Base-by-base conservation (phyloP, 2,329 filamentous ascomycete genomes). In the Pyrenochaeta sp. region DNA sequence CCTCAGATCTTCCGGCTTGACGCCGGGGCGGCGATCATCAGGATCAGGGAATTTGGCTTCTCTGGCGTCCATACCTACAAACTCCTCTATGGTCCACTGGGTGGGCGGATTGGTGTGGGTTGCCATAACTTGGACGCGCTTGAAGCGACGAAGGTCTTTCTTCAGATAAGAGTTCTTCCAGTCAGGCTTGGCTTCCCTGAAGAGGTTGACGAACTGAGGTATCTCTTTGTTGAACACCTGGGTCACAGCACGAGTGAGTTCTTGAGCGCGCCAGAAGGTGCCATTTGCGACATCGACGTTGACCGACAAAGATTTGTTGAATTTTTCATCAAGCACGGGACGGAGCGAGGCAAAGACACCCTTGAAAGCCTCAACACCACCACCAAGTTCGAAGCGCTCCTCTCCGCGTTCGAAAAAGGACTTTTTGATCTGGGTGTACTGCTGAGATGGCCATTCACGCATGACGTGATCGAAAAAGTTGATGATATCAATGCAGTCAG, bases 251-350 rank as follows among this genome's bases (percentile, higher is more conserved):
- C 75, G 71, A n/a, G 54, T 56, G 7, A 76, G 64, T 18, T 62
- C 59, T 33, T 73, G 67, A 1, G 74, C 54, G 32, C 80, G 82
- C 89, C 91, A 98, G 78, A 99, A 99, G 11, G 90, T 90, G 0
- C 91, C 90, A 70, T 98, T 97, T 51, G 93, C 89, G 27, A 97
- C 90, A 67, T 99, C 94, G 10, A 96, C 87, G 64, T 97, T 98
- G 71, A 99, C 79, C 0, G 90, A 86, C 5, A 98, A 81, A 7
- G 85, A 86, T 21, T 85, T 83, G 29, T 85, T 82, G 59, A 70
- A 51, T 58, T 65, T 55, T 64, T 74, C 66, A 73, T 78, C 55
- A 67, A 91, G 83, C 41, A 88, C 89, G 18, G 94, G 83, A 36
- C 92, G 87, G 45, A 97, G 87, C 0, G 93, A 92, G 9, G 92